Base-by-base conservation (phyloP, 78 protist species). In the Dictyostelium citrinum region DNA sequence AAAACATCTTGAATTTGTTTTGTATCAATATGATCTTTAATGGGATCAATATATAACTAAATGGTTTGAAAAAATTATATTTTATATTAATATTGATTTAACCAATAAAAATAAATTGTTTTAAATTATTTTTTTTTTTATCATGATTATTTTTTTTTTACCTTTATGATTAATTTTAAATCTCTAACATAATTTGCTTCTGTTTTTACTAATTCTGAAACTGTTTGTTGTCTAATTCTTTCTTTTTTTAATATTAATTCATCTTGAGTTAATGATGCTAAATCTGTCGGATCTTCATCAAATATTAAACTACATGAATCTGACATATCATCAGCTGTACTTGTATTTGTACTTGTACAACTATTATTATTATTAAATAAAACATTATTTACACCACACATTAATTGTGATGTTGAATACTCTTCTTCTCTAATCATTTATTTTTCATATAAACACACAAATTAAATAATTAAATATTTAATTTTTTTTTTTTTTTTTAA, bases 111-210 rank as follows among this genome's bases (percentile, higher is more conserved):
- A 1, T 3, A 37, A 37, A 37, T 37, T 27, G 31, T 14, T 55
- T 58, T n/a, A 6, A 24, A 11, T 70, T 49, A 14, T 51, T 51
- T 51, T 51, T 51, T 51, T 51, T 55, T 20, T 68, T 14, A 1
- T n/a, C n/a, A 64, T 10, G 1, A 10, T 31, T 31, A 29, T 31
- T 29, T 68, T 24, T 24, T 68, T 11, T 27, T 43, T 24, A 67
- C 61, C 68, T 86, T 86, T n/a, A 29, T 83, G n/a, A 86, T 77
- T 64, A 86, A 39, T 67, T 86, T 86, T 77, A 86, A 75, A 77
- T 86, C 92, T 77, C 92, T 75, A 14, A 86, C 83, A 86, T 86
- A 86, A 45, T 83, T 77, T 20, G 92, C 80, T 64, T 86, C 92
- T 29, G 92, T 86, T 45, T 86, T 86, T 9, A 86, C 92, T 8